Conservation (phyloP, 2,329 filamentous ascomycete species). For the Fusarium sp. region DNA sequence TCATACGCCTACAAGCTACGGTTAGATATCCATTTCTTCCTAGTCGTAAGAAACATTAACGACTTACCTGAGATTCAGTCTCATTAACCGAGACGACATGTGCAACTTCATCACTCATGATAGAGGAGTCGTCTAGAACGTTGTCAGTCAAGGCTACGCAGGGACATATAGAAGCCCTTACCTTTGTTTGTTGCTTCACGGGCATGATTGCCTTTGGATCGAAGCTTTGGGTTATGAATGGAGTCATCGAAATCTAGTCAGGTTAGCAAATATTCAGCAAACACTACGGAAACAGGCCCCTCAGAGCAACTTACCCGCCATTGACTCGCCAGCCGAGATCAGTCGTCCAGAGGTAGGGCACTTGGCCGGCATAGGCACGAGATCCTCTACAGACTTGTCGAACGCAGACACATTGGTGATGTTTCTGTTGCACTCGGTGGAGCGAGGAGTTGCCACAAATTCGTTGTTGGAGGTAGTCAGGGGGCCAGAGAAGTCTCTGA, state of each 20-base stretch:
- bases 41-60: too few species aligned
- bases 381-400: slow-evolving; percentile 6
- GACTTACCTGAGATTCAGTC: slow-evolving; percentile 4
- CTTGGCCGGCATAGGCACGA: neutral
- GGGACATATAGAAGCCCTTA: neutral
- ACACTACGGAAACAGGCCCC: neutral
- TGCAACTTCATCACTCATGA: neutral
- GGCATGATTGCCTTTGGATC: neutral
- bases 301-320: neutral
- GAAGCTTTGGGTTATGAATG: neutral
- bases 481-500: slow-evolving; percentile 4
- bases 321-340: neutral
- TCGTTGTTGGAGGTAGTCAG: neutral
- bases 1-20: slow-evolving; percentile 3
- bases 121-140: slow-evolving; percentile 12
- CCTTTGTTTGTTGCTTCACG: neutral
- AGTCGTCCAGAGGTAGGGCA: neutral
- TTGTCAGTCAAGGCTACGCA: neutral
- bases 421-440: neutral
- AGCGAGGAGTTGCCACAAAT: neutral
- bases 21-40: neutral
- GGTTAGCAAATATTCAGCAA: neutral
- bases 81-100: neutral
- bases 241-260: neutral
- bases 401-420: neutral